A percentile compares a stretch with the other conserved stretches of the same genome.
phyloP scores from a whole-genome alignment of 75 land plant genomes.

The Cunninghamia lanceolata region DNA sequence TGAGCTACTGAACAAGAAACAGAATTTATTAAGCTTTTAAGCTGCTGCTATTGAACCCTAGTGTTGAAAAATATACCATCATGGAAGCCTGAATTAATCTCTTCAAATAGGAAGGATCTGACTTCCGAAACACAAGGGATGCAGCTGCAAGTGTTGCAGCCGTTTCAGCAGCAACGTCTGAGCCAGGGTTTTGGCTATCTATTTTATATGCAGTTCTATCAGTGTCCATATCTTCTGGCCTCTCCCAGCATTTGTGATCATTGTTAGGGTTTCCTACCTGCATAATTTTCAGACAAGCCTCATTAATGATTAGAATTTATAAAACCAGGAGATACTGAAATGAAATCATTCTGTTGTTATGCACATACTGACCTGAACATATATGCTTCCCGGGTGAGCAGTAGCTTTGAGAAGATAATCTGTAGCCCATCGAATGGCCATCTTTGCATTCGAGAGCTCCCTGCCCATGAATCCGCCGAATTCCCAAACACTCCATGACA shows the following conservation, averaged over 20 bases:
- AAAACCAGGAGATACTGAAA: not conserved
- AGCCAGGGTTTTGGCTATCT: slow-evolving; percentile 70
- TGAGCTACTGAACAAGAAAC: not conserved
- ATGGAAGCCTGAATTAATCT: slow-evolving; percentile 53
- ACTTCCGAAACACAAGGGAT: slow-evolving; percentile 64
- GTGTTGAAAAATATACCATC: slow-evolving; percentile 27
- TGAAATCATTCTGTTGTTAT: not conserved
- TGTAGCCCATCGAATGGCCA: slow-evolving; percentile 77
- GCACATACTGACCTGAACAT: slow-evolving; percentile 59
- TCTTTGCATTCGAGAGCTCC: slow-evolving; percentile 57
- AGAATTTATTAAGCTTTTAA: not conserved
- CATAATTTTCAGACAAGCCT: not conserved
- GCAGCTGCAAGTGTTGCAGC: slow-evolving; percentile 97
- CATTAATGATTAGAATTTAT: not conserved
- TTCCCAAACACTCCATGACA: slow-evolving; percentile 95
- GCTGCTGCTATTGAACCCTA: not conserved
- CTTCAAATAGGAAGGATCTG: slow-evolving; percentile 64
- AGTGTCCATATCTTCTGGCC: slow-evolving; percentile 98
- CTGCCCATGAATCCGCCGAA: slow-evolving; percentile 76
- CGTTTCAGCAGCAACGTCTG: slow-evolving; percentile 92
- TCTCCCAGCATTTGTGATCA: slow-evolving; percentile 94
- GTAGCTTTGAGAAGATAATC: slow-evolving; percentile 89
- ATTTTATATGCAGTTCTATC: slow-evolving; percentile 67
- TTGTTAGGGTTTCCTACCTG: slow-evolving; percentile 88
- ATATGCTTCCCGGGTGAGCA: slow-evolving; percentile 67